Base-by-base conservation (phyloP, 2,329 filamentous ascomycete species). In the Colletotrichum costaricense region DNA sequence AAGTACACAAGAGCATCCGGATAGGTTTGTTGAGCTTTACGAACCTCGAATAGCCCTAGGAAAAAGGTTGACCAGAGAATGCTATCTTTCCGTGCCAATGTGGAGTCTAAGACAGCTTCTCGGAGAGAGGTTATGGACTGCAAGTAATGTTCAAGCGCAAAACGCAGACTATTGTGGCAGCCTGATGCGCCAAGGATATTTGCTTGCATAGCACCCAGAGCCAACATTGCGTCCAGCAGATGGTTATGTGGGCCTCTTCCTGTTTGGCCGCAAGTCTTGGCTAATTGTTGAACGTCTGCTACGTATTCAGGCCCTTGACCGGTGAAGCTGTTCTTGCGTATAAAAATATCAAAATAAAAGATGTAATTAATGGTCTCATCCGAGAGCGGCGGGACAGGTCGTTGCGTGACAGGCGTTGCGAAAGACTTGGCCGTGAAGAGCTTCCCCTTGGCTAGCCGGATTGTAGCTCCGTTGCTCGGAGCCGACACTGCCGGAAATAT, bases 1-100 rank as follows among this genome's bases (percentile, higher is more conserved):
- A 8, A 12, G 4, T 9, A 19, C n/a, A 35, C 19, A 55, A n/a
- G 2, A 14, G 14, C 7, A 4, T 49, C 1, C 19, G 42, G 8
- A 9, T 22, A 22, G 16, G 4, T 14, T 30, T 33, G 3, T 8
- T 5, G 4, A 8, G 6, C 4, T 7, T 5, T 0, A 67, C 72
- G 24, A 6, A 83, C 82, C 75, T 83, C 82, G 9, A 82, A 83
- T 1, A 83, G 59, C 0, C 82, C 82, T 0, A 83, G 71, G 0
- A 82, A 58, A 3, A 82, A 75, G 0, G 82, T 83, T 0, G 82
- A 78, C 82, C 82, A 83, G 0, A 82, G 63, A 7, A 74, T 56
- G 9, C 30, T n/a, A 7, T 49, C 54, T 59, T 42, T 54, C 11
- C 33, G 56, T n/a, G 55, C 28, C 22, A 26, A 42, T 49, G 54